These are phyloP conservation scores for Phytopythium oedochilum DNA, from an alignment of 352 stramenopile species.

Conservation along the genomic window DNA sequence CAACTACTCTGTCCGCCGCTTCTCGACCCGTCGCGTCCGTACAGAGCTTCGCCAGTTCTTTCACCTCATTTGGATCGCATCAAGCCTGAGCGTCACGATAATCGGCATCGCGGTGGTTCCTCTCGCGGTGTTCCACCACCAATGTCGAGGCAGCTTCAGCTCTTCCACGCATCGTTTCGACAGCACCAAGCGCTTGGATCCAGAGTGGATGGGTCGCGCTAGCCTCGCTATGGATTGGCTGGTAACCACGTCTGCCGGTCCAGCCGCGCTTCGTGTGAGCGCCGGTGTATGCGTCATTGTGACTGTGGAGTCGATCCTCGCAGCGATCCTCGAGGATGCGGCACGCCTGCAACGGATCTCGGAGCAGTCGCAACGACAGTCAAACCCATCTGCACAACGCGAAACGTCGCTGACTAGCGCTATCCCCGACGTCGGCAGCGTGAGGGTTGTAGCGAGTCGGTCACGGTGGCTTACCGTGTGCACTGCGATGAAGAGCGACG, in stretches of 20 bases:
- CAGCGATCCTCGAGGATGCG: background rate
- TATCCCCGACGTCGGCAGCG: background rate
- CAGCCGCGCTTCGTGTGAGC: background rate
- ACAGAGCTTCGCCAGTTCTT: background rate
- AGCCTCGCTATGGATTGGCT: constrained; percentile 1
- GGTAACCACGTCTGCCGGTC: background rate
- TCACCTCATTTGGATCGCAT: constrained; percentile 2
- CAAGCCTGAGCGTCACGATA: background rate
- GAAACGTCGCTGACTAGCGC: constrained; percentile 1
- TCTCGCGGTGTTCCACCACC: constrained; percentile 6
- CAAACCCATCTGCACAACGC: background rate
- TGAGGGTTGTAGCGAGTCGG: no score
- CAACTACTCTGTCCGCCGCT: background rate
- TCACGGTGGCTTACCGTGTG: background rate
- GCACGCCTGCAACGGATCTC: background rate
- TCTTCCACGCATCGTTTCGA: background rate
- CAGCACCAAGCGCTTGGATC: background rate
- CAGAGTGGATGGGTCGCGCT: background rate
- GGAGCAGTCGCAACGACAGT: background rate
- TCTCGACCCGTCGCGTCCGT: background rate
- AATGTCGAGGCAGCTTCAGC: background rate
- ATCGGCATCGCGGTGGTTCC: background rate
- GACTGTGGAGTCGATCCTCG: background rate
- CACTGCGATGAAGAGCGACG: background rate
- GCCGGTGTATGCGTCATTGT: background rate